Evolutionary conservation across 2,329 filamentous ascomycete genomes (phyloP).

Genomic region (Aspergillus phoenicis): DNA sequence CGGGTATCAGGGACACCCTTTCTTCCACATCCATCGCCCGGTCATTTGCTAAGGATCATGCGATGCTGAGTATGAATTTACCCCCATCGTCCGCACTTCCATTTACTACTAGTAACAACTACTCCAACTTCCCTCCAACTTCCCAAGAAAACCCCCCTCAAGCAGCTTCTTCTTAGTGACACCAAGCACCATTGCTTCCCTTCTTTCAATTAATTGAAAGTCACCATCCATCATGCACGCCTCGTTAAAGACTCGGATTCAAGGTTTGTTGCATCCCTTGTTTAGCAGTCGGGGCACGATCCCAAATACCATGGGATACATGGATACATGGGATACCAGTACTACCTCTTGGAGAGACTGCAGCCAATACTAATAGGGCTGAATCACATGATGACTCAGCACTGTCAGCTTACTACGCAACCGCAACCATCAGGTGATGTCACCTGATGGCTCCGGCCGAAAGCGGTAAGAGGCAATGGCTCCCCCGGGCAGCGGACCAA

Average conservation of each 20-base stretch:
- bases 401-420: not conserved
- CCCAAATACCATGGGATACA: not conserved
- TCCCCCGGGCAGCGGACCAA: conserved; percentile 3
- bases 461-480: conserved; percentile 12
- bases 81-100: not conserved
- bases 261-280: too few relatives aligned
- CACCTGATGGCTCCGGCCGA: conserved; percentile 14
- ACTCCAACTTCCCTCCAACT: conserved; percentile 1
- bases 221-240: too few relatives aligned
- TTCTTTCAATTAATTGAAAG: too few relatives aligned
- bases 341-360: not conserved
- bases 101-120: not conserved
- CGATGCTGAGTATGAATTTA: not conserved
- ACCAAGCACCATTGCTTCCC: not conserved
- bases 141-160: too few relatives aligned
- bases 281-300: not conserved
- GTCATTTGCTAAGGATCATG: conserved; percentile 4
- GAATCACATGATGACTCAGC: conserved; percentile 20
- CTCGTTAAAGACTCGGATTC: too few relatives aligned
- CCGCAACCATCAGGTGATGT: conserved; percentile 8
- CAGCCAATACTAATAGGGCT: conserved; percentile 16
- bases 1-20: not conserved
- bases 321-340: not conserved
- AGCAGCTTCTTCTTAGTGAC: not conserved
- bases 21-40: not conserved